Percentiles rank a stretch among this genome's conserved stretches.
These are phyloP conservation scores for Sugiyamaella marilandica DNA, from an alignment of 805 yeast species.

Conservation along the genomic window DNA sequence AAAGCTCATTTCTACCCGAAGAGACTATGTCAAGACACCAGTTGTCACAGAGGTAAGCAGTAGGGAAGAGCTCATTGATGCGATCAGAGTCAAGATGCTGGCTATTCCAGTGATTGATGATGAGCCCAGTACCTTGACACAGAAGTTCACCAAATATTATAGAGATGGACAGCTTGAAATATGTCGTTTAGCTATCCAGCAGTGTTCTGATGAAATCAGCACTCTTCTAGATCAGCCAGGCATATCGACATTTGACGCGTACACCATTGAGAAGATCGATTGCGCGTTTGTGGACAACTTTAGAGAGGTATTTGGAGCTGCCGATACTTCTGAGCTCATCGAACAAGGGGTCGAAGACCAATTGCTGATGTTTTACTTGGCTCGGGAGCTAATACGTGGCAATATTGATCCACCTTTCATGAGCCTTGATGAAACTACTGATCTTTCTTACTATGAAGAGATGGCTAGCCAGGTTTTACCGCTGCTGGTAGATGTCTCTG, in stretches of 20 bases:
- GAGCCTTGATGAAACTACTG: background rate
- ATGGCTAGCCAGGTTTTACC: background rate
- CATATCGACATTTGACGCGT: background rate
- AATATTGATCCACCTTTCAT: background rate
- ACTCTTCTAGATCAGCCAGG: background rate
- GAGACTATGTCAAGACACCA: background rate
- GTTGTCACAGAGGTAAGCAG: background rate
- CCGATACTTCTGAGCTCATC: constrained; percentile 9
- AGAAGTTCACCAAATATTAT: constrained; percentile 7
- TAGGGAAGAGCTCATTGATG: background rate
- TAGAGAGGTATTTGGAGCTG: constrained; percentile 2
- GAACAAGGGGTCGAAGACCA: constrained; percentile 15
- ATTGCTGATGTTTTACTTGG: constrained; percentile 11
- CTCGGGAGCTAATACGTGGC: constrained; percentile 2
- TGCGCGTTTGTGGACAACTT: constrained; percentile 2
- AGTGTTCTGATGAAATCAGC: background rate
- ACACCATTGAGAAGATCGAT: background rate
- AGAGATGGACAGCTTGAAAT: constrained; percentile 9
- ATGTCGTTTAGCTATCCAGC: constrained; percentile 3
- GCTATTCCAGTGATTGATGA: background rate
- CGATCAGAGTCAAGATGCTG: constrained; percentile 1
- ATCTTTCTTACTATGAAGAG: constrained; percentile 1
- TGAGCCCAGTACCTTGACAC: constrained; percentile 1
- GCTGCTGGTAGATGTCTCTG: background rate
- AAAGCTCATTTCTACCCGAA: background rate